Evolutionary conservation across 23 red algal genomes (phyloP).

Genomic region (Agarophyton chilense): DNA sequence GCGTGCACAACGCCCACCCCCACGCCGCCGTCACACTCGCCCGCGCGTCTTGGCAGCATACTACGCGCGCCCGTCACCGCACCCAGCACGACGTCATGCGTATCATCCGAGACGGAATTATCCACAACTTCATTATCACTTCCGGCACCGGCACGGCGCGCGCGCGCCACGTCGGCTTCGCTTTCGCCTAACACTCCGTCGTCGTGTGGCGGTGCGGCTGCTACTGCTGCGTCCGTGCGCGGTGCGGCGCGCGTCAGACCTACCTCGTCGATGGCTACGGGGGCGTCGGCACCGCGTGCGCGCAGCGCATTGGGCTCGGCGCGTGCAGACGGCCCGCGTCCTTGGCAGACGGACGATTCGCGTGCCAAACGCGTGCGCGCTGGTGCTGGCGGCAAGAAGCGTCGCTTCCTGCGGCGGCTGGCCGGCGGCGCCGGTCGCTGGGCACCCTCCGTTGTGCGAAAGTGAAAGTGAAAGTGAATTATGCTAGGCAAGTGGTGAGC

Average conservation of each 20-base stretch:
- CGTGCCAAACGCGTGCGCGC: neutral
- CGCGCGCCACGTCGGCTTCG: constrained; percentile 9
- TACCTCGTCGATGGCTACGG: too few relatives aligned
- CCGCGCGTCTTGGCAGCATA: neutral
- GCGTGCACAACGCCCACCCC: constrained; percentile 7
- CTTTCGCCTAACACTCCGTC: neutral
- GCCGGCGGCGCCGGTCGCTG: neutral
- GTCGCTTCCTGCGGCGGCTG: neutral
- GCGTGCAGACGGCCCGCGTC: constrained; percentile 15
- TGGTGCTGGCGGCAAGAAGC: neutral
- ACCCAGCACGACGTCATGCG: neutral
- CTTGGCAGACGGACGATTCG: neutral
- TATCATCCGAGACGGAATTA: constrained; percentile 11
- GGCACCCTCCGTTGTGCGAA: neutral
- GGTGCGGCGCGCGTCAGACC: neutral
- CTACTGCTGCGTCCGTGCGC: neutral
- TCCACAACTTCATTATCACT: neutral
- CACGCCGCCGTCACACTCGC: constrained; percentile 1
- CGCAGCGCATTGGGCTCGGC: neutral
- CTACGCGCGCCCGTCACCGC: neutral
- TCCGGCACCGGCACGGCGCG: neutral
- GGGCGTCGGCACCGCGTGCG: neutral
- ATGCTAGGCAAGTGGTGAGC: too few relatives aligned
- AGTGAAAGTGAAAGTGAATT: neutral
- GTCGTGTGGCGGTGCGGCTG: neutral